These are phyloP conservation scores for Starmerella bombicola DNA, from an alignment of 805 yeast species.

Conservation along the genomic window DNA sequence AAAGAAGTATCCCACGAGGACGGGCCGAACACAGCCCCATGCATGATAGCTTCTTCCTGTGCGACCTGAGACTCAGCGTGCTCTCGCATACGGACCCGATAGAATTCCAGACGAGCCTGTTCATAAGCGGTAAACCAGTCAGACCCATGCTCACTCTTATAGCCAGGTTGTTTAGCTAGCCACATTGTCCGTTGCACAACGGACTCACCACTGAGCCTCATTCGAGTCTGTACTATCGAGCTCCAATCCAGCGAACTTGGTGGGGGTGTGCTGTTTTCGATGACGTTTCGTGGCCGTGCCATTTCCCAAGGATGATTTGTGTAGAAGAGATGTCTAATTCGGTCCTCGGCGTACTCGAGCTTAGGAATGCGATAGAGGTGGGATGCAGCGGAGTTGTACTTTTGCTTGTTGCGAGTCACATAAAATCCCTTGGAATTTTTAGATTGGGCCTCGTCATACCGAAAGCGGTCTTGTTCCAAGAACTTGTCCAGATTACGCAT, in stretches of 20 bases:
- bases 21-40: conserved; percentile 60
- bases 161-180: conserved; percentile 33
- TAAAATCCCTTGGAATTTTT: conserved; percentile 25
- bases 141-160: conserved; percentile 17
- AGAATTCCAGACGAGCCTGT: conserved; percentile 77
- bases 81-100: conserved; percentile 69
- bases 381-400: conserved; percentile 25
- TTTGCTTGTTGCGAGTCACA: conserved; percentile 37
- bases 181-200: conserved; percentile 65
- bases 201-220: conserved; percentile 78
- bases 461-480: conserved; percentile 18
- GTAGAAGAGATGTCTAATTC: conserved; percentile 67
- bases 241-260: conserved; percentile 54
- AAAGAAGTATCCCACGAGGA: conserved; percentile 56
- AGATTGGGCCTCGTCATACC: neutral
- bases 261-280: conserved; percentile 44
- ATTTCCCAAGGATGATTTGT: conserved; percentile 97
- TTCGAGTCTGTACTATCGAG: conserved; percentile 53
- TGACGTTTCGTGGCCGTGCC: conserved; percentile 71
- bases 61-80: conserved; percentile 62
- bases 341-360: conserved; percentile 59
- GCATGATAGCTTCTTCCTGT: conserved; percentile 74
- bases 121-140: conserved; percentile 56
- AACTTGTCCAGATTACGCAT: conserved; percentile 24
- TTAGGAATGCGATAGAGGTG: conserved; percentile 42